Evolutionary conservation across 1,284 basidiomycete species (phyloP), one percentile per base, ranked within the genome.

Genomic region (Ganoderma resinaceum): DNA sequence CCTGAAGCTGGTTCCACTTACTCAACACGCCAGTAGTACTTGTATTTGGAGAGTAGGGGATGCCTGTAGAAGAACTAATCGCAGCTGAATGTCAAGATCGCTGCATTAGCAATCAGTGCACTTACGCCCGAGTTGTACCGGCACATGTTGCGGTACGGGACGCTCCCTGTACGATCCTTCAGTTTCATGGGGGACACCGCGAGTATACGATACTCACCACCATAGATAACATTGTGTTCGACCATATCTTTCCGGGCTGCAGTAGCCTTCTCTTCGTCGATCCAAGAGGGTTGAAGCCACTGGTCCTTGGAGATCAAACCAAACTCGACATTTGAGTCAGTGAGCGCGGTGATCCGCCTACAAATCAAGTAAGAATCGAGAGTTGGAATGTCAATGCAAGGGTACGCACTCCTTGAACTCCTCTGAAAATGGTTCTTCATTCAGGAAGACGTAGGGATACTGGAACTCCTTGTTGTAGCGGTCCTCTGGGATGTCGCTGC

Each of bases 1-100:
- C 20, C 61, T 35, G 23, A 5, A 46, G 23, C 38, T 40, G 58
- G 35, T 20, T n/a, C 6, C 31, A 76, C 85, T 75, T 71, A 87
- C 86, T 94, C 90, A 55, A 92, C 86, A 52, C 91, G 90, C 97
- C 97, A 98, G 82, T 98, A 98, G 82, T 97, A 98, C 76, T 90
- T 93, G 82, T 93, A 96, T 64, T 90, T 84, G 71, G 90, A 87
- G 52, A 97, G 82, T 16, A 97, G 82, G 71, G 92, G 91, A 72
- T 97, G 95, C 68, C 86, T 86, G 82, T 88, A 97, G 85, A 96
- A 96, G 85, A 93, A 95, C 93, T 95, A 71, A 7, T 59, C 43
- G 40, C 33, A 66, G 42, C 16, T 70, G 33, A 62, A 65, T 65
- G 64, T 33, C 57, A 55, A 8, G 57, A 43, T 6, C 26, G 61